These are phyloP conservation scores for Hyaloscypha hepaticicola DNA, from an alignment of 495 filamentous ascomycete genomes.

Conservation along the genomic window DNA sequence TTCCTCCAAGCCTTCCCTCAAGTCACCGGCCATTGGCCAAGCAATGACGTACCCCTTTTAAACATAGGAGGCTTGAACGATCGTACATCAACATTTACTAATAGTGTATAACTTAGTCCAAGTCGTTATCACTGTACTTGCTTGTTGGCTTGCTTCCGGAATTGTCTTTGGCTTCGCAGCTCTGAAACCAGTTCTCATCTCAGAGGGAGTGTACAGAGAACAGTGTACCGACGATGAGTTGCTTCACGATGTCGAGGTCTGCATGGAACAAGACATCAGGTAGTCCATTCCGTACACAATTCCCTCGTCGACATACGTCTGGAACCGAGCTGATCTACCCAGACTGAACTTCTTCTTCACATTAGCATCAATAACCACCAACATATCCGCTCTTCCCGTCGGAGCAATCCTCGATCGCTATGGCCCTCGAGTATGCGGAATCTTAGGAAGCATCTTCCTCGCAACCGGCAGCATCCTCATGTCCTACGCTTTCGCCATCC, in stretches of 20 bases:
- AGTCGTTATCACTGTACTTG: slow-evolving; percentile 56
- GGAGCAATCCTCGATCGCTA: slow-evolving; percentile 82
- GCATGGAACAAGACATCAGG: slow-evolving; percentile 62
- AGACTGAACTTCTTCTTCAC: slow-evolving; percentile 90
- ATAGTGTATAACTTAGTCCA: slow-evolving; percentile 48
- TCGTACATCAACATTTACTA: no score
- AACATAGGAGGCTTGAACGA: no score
- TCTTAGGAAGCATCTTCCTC: slow-evolving; percentile 69
- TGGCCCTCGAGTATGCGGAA: slow-evolving; percentile 72
- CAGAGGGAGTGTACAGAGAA: slow-evolving; percentile 63
- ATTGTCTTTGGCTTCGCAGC: slow-evolving; percentile 76
- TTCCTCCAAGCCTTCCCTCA: no score
- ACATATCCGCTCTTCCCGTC: slow-evolving; percentile 74
- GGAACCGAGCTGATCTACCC: slow-evolving; percentile 66
- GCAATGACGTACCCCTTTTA: no score
- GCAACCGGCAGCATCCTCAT: slow-evolving; percentile 65
- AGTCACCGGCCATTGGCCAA: no score
- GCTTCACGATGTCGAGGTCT: slow-evolving; percentile 46
- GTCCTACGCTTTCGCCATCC: slow-evolving; percentile 58
- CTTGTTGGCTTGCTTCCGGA: slow-evolving; percentile 65
- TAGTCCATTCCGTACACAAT: slow-evolving; percentile 44
- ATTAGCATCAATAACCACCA: slow-evolving; percentile 79
- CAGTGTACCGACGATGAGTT: slow-evolving; percentile 50
- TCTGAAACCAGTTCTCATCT: slow-evolving; percentile 66
- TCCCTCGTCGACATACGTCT: slow-evolving; percentile 40